Evolutionary conservation across 768 basidiomycete genomes (phyloP).

Genomic region (Mycena galopus): DNA sequence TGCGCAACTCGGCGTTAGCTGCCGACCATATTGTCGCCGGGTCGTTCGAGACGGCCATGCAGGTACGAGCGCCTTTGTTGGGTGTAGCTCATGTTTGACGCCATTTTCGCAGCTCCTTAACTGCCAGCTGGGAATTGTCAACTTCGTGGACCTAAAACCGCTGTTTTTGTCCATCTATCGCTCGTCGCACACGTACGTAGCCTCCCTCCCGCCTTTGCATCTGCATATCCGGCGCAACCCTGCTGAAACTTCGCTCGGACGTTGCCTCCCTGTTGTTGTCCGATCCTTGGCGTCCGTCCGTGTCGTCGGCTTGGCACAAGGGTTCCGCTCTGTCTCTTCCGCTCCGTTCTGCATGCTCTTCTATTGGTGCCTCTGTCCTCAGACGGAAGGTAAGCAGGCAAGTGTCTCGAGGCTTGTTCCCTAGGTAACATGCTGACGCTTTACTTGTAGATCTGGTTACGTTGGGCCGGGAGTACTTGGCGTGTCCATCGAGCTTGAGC

Average conservation of each 20-base stretch:
- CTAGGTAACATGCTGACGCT: slow-evolving; percentile 23
- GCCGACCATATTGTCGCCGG: slow-evolving; percentile 96
- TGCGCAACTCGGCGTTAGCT: slow-evolving; percentile 94
- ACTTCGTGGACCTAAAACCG: slow-evolving; percentile 89
- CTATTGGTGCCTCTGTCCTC: slow-evolving; percentile 87
- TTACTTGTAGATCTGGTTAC: slow-evolving; percentile 80
- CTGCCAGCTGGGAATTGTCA: slow-evolving; percentile 91
- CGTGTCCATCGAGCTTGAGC: slow-evolving; percentile 92
- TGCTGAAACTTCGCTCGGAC: slow-evolving; percentile 77
- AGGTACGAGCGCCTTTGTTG: slow-evolving; percentile 62
- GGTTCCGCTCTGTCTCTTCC: slow-evolving; percentile 88
- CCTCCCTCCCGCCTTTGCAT: slow-evolving; percentile 89
- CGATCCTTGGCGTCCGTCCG: slow-evolving; percentile 80
- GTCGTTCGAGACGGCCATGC: slow-evolving; percentile 97
- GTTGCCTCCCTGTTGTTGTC: slow-evolving; percentile 82
- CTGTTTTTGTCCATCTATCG: too few species aligned
- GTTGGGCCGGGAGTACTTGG: slow-evolving; percentile 90
- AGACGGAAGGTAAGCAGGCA: slow-evolving; percentile 91
- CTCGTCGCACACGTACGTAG: slow-evolving; percentile 89
- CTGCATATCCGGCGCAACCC: slow-evolving; percentile 92
- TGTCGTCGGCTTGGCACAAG: slow-evolving; percentile 84
- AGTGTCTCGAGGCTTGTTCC: slow-evolving; percentile 40
- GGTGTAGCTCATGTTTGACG: slow-evolving; percentile 21
- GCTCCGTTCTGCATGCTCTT: too few species aligned
- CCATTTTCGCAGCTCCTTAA: slow-evolving; percentile 75